Evolutionary conservation across 805 yeast genomes (phyloP), one percentile per base, ranked within the genome.

Genomic region (Teunomyces pallodes): DNA sequence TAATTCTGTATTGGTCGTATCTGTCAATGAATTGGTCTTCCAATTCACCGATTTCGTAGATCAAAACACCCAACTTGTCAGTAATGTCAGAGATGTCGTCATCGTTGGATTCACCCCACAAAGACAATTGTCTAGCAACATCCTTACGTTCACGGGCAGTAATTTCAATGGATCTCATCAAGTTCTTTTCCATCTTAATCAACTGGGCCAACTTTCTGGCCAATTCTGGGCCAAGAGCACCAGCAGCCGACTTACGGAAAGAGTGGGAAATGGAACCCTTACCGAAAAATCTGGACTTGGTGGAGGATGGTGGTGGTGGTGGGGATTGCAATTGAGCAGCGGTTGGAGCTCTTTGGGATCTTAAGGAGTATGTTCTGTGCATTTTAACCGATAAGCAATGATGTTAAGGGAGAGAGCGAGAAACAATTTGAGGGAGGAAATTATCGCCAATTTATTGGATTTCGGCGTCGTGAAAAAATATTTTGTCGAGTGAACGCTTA

Each of bases 21-120:
- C 90, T 90, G 80, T 94, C 99, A 66, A 92, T 90, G 81, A 89
- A 91, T 72, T 90, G 96, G 75, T 94, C 98, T 79, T 92, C 98
- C 65, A 94, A 83, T 80, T 92, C 98, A 73, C 96, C 97, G 66
- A 94, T 82, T 79, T 92, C 98, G 76, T 85, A 92, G 64, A 94
- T 83, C 57, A 92, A 79, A 47, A 92, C 97, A 67, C 98, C 98
- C 69, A 92, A 82, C 75, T 94, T 91, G 75, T 92, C 99, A 58
- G 98, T 92, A 55, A 92, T 90, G 71, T 92, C 98, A 53, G 94
- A 84, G 48, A 92, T 96, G 64, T 92, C 99, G 64, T 92, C 98
- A 68, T 92, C 98, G 67, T 91, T 90, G 66, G 87, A 95, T 70
- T 88, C 96, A 76, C 99, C 99, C 99, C 99, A 92, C 58, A 86